Evolutionary conservation across 768 basidiomycete species (phyloP).

Genomic region (Boletellus ananiceps): DNA sequence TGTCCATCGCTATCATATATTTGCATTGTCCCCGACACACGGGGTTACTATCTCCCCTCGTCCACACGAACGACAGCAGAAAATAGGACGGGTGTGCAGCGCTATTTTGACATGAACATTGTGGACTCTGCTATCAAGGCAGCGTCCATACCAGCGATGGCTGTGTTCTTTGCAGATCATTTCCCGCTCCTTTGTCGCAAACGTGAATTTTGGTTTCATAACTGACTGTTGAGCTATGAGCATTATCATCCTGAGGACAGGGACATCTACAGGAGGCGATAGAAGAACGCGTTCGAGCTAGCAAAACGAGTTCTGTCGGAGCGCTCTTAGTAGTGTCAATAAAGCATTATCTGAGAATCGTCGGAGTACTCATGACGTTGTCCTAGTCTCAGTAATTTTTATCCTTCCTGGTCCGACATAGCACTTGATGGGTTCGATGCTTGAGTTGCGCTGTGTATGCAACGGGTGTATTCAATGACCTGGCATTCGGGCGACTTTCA

Average conservation of each 20-base stretch:
- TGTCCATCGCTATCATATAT: not conserved
- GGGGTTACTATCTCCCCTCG: not conserved
- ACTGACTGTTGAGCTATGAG: not conserved
- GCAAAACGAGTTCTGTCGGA: not conserved
- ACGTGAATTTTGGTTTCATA: not conserved
- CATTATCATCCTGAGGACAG: not conserved
- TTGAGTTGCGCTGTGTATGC: too few species aligned
- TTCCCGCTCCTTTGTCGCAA: not conserved
- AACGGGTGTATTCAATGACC: too few species aligned
- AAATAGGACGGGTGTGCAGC: not conserved
- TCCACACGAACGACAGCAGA: not conserved
- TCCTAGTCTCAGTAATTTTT: too few species aligned
- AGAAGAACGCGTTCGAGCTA: not conserved
- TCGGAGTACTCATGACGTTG: too few species aligned
- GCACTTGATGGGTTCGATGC: too few species aligned
- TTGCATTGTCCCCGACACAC: not conserved
- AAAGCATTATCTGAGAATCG: too few species aligned
- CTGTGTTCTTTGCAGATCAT: not conserved
- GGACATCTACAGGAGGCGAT: not conserved
- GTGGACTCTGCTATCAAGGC: not conserved
- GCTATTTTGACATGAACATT: not conserved
- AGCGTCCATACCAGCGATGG: not conserved
- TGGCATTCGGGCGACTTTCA: too few species aligned
- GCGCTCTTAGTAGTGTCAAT: not conserved
- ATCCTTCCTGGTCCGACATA: too few species aligned